Conservation (phyloP, 192 early-diverging fungal species). For the Anaeromyces robustus region DNA sequence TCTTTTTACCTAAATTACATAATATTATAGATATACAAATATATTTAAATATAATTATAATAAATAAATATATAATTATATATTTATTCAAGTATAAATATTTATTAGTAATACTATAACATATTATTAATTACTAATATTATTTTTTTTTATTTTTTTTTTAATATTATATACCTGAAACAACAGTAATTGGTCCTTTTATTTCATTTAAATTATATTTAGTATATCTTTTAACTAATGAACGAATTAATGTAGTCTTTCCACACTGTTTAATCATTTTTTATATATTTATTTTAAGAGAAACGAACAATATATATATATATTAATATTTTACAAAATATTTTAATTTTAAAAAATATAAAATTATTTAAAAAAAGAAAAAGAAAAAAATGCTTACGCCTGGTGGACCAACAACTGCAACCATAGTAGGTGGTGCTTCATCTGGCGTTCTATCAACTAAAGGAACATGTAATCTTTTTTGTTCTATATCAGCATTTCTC, state of each 20-base stretch:
- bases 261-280: conserved; percentile 39
- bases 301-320: background rate
- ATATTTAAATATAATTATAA: too few relatives aligned
- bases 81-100: too few relatives aligned
- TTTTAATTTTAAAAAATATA: too few relatives aligned
- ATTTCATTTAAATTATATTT: conserved; percentile 83
- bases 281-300: conserved; percentile 2
- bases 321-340: background rate
- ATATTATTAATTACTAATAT: background rate
- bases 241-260: conserved; percentile 94
- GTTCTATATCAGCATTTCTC: conserved; percentile 66
- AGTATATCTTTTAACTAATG: conserved; percentile 86
- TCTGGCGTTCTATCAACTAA: conserved; percentile 82
- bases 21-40: too few relatives aligned
- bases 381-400: conserved; percentile 27
- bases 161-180: conserved; percentile 41
- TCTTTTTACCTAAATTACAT: conserved; percentile 48
- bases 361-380: too few relatives aligned
- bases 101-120: too few relatives aligned
- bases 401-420: conserved; percentile 93
- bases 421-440: conserved; percentile 77
- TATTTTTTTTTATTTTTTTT: background rate
- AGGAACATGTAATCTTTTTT: conserved; percentile 91
- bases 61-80: too few relatives aligned
- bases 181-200: conserved; percentile 93